Conservation (phyloP, 139 green algal species). For the Chlorella sp. region DNA sequence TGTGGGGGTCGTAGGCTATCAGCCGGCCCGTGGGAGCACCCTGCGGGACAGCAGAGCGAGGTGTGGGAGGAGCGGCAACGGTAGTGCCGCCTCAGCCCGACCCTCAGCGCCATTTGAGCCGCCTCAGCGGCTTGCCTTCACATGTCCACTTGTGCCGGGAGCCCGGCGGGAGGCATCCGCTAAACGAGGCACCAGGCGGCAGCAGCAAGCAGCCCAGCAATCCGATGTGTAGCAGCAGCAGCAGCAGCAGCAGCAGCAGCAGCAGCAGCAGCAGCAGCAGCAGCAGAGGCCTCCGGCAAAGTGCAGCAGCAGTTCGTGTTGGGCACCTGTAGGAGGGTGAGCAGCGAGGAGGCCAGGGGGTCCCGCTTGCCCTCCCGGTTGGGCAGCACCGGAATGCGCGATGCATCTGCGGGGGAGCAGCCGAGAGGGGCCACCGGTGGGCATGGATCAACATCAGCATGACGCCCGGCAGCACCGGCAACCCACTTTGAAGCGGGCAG, state of each 20-base stretch:
- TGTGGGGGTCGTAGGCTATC: conserved; percentile 65
- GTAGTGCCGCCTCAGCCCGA: background rate
- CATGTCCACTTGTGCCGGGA: too few species aligned
- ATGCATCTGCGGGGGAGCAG: background rate
- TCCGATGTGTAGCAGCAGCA: background rate
- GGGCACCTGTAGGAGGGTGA: background rate
- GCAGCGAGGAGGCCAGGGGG: conserved; percentile 23
- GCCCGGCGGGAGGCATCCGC: background rate
- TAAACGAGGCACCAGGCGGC: conserved; percentile 28
- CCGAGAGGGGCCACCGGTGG: background rate
- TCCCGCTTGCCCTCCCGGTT: conserved; percentile 22
- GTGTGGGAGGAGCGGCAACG: too few species aligned
- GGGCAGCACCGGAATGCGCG: conserved; percentile 13
- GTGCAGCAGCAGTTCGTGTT: background rate
- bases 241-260: background rate
- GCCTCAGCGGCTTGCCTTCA: too few species aligned
- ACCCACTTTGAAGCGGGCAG: too few species aligned
- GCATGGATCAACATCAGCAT: too few species aligned
- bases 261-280: background rate
- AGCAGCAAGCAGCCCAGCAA: background rate
- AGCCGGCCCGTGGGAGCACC: conserved; percentile 57
- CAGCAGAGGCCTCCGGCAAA: conserved; percentile 29
- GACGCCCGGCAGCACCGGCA: too few species aligned
- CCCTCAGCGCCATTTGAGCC: background rate
- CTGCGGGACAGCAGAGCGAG: conserved; percentile 27